Conservation (phyloP, 108 stramenopile species). For the Asterionellopsis glacialis region DNA sequence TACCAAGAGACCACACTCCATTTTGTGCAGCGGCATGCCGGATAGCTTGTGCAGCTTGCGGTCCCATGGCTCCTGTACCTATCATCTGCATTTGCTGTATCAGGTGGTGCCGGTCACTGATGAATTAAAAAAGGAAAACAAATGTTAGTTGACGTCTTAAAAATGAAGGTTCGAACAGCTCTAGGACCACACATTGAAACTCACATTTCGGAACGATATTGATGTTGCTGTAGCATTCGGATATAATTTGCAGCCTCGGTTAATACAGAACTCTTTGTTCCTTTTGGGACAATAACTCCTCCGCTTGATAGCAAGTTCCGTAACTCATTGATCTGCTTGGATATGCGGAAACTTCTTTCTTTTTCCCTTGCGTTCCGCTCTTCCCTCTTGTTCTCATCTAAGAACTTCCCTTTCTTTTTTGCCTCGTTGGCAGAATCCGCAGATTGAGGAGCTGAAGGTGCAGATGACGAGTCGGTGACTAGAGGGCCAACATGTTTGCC, state of each 20-base stretch:
- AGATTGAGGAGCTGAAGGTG: too few species aligned
- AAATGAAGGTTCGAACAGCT: not conserved
- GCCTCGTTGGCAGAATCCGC: not conserved
- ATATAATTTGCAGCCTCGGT: constrained; percentile 89
- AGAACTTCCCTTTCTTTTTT: not conserved
- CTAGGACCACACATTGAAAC: constrained; percentile 13
- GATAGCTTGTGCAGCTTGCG: constrained; percentile 56
- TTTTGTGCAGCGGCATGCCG: constrained; percentile 59
- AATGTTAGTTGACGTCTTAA: not conserved
- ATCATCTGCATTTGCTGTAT: constrained; percentile 82
- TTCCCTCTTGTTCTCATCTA: constrained; percentile 51
- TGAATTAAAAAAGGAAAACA: constrained; percentile 1
- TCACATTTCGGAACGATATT: constrained; percentile 77
- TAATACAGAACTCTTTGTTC: constrained; percentile 84
- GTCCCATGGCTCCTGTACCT: constrained; percentile 71
- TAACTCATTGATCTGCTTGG: constrained; percentile 78
- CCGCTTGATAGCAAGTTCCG: constrained; percentile 67
- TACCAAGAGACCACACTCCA: constrained; percentile 67
- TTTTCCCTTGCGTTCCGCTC: constrained; percentile 88
- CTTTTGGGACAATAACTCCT: constrained; percentile 87
- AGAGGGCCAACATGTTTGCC: too few species aligned
- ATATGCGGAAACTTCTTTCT: constrained; percentile 83
- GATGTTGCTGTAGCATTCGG: constrained; percentile 81
- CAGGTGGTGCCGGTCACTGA: constrained; percentile 54
- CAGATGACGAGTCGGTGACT: too few species aligned